These are phyloP conservation scores for Dryadomyces quercus-mongolicae DNA, from an alignment of 2,329 filamentous ascomycete genomes.

Conservation along the genomic window DNA sequence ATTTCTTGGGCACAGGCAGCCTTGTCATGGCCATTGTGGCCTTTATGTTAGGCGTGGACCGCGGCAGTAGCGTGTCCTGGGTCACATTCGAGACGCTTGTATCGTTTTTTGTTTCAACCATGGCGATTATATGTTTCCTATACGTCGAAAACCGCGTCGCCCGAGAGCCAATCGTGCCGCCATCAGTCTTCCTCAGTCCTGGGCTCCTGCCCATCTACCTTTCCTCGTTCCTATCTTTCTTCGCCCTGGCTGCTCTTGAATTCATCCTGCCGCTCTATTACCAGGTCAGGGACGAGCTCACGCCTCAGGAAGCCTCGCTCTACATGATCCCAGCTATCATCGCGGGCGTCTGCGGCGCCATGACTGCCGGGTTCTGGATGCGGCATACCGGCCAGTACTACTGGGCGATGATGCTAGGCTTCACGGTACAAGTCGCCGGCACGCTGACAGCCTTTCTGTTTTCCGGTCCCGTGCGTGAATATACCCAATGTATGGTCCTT, in stretches of 20 bases:
- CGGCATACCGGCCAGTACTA: not conserved
- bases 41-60: not conserved
- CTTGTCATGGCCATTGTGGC: not conserved
- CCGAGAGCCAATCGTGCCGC: conserved; percentile 1
- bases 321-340: not conserved
- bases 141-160: not conserved
- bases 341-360: not conserved
- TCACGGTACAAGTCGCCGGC: not conserved
- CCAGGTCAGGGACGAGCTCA: not conserved
- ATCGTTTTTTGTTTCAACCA: not conserved
- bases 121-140: not conserved
- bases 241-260: not conserved
- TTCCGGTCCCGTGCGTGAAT: not conserved
- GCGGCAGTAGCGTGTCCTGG: not conserved
- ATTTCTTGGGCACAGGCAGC: not conserved
- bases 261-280: not conserved
- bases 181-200: not conserved
- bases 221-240: not conserved
- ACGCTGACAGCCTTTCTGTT: not conserved
- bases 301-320: not conserved
- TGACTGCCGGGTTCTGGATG: not conserved
- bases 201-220: not conserved
- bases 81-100: not conserved
- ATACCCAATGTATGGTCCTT: not conserved
- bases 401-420: not conserved